Evolutionary conservation across 2,329 filamentous ascomycete genomes (phyloP).

Genomic region (Aspergillus novoparasiticus): DNA sequence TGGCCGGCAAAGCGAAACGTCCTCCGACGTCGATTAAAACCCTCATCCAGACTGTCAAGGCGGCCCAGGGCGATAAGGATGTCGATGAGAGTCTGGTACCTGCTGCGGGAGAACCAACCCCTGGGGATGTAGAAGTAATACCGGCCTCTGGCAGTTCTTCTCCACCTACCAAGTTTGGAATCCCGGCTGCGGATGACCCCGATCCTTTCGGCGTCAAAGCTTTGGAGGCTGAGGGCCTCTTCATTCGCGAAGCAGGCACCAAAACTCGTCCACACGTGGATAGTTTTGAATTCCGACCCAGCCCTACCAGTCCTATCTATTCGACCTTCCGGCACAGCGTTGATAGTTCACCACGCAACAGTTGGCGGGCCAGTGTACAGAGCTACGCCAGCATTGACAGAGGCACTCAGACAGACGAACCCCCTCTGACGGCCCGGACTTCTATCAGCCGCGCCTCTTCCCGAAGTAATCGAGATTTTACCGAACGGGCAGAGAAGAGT

Average conservation of each 20-base stretch:
- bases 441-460: slow-evolving; percentile 39
- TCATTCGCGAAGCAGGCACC: slow-evolving; percentile 87
- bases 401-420: slow-evolving; percentile 69
- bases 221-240: slow-evolving; percentile 78
- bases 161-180: slow-evolving; percentile 64
- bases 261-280: slow-evolving; percentile 72
- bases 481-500: slow-evolving; percentile 17
- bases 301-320: slow-evolving; percentile 70
- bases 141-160: slow-evolving; percentile 7
- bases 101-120: slow-evolving; percentile 64
- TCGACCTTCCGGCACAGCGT: slow-evolving; percentile 67
- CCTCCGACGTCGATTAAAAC: slow-evolving; percentile 60
- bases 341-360: slow-evolving; percentile 64
- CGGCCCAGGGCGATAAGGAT: slow-evolving; percentile 80
- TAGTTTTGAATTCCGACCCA: slow-evolving; percentile 79
- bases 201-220: slow-evolving; percentile 91
- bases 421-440: slow-evolving; percentile 29
- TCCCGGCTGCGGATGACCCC: slow-evolving; percentile 78
- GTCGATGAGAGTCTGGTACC: slow-evolving; percentile 70
- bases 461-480: slow-evolving; percentile 32
- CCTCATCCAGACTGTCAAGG: slow-evolving; percentile 80
- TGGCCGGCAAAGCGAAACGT: slow-evolving; percentile 61
- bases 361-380: slow-evolving; percentile 70
- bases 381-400: slow-evolving; percentile 63
- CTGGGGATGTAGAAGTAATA: slow-evolving; percentile 69